phyloP scores from a whole-genome alignment of 1,284 basidiomycete genomes.

The Peniophora sp. region DNA sequence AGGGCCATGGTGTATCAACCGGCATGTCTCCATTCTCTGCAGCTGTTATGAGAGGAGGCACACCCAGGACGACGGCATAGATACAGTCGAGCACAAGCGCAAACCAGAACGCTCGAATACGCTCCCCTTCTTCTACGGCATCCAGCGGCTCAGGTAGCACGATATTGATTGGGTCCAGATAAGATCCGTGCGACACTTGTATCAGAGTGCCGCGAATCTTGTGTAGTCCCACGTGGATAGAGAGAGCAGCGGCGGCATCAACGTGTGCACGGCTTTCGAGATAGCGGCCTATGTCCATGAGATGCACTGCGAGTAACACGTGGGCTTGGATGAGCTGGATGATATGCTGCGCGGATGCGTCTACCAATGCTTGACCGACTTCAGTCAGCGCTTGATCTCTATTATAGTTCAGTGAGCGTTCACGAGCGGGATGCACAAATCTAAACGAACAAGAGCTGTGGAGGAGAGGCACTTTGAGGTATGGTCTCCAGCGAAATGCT shows the following conservation, averaged over 20 bases:
- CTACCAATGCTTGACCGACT: constrained; percentile 23
- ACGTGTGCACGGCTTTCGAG: constrained; percentile 36
- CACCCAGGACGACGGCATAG: constrained; percentile 55
- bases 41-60: constrained; percentile 34
- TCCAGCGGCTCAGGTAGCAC: constrained; percentile 28
- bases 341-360: constrained; percentile 30
- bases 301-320: constrained; percentile 48
- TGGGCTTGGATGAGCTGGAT: constrained; percentile 51
- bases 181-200: constrained; percentile 6
- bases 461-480: no score
- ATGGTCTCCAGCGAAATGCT: constrained; percentile 12
- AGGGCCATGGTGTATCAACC: constrained; percentile 61
- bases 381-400: constrained; percentile 30
- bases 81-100: constrained; percentile 57
- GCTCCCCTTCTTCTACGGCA: constrained; percentile 47
- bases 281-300: constrained; percentile 33
- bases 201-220: constrained; percentile 15
- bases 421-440: no score
- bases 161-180: constrained; percentile 9
- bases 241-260: constrained; percentile 29
- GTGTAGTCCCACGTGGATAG: constrained; percentile 27
- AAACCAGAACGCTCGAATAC: constrained; percentile 64
- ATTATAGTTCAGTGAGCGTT: constrained; percentile 30
- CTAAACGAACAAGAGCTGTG: no score
- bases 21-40: constrained; percentile 27